Evolutionary conservation across 768 basidiomycete species (phyloP), one percentile per base, ranked within the genome.

Genomic region (Antrodiella citrinella): DNA sequence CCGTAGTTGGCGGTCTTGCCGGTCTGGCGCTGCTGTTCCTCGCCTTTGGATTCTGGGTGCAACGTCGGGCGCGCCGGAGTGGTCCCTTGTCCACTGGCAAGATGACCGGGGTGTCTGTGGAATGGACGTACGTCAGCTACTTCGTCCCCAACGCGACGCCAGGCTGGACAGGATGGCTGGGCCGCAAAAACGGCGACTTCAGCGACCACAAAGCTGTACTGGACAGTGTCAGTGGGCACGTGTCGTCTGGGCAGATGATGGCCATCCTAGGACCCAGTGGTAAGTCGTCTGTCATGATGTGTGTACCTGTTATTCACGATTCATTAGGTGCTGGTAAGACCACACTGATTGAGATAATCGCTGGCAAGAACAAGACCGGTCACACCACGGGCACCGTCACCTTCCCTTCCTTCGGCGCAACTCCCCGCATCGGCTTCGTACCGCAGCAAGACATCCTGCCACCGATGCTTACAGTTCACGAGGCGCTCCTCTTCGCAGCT

Each of bases 191-290:
- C 39, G 45, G 47, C 45, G 18, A 48, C 24, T 43, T 50, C 43
- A 68, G 69, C 51, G 69, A 76, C 52, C 80, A 82, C 45, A 80
- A 84, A 58, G 70, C 77, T 30, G 74, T 96, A 13, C 69, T 97
- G 38, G 81, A 90, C 59, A 69, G 70, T 38, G 73, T 92, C 24
- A 79, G 68, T 44, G 94, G 93, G 0, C 64, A 67, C 9, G 78
- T 95, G n/a, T 67, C 70, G 2, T 80, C 90, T 0, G 92, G 94
- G 9, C 78, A 87, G 53, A 81, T 96, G 72, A 83, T 91, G 77
- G 89, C 88, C n/a, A 80, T 96, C 49, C 76, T 97, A 2, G 94
- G 94, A 0, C 92, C 94, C 0, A 89, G 86, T 57, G 93, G 92
- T 73, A 59, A 54, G 67, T 68, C 3, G 15, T 19, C 2, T 11